Evolutionary conservation across 345 rosid species (phyloP), one percentile per base, ranked within the genome.

Genomic region (Citrus reticulata): DNA sequence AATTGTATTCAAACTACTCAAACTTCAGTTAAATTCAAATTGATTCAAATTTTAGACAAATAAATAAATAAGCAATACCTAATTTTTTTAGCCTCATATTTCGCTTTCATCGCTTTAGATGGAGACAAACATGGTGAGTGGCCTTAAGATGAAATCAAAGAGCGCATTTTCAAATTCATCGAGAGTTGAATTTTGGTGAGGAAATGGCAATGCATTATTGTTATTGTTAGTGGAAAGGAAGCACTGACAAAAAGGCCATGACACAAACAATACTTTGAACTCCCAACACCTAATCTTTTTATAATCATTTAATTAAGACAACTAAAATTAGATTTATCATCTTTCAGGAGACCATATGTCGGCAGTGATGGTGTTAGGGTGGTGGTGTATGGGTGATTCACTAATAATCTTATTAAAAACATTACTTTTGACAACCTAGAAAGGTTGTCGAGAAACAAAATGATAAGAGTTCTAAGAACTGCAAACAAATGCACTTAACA

Each of bases 71-170:
- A 11, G 2, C 51, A 46, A 4, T 46, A 3, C 1, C 17, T 46
- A 46, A 46, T 13, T 46, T 11, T 46, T 46, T 72, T 74, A 65
- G 85, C 86, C 89, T 78, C 79, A 49, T 76, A 75, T 86, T 84
- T 77, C 80, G 86, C 84, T 81, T 87, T 75, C 79, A 73, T 70
- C 14, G n/a, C 34, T 75, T 63, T 66, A 74, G 82, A 81, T 63
- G 77, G 84, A 73, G 81, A 87, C 84, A 86, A 69, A 81, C 90
- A 85, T 37, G 74, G 83, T 74, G 81, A 88, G 88, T 88, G 91
- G 92, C 79, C 87, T 80, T 76, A 83, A 81, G 46, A 86, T 69
- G 84, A 79, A 84, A 80, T 82, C 79, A 83, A 46, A 46, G 27
- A 9, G 24, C 9, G 22, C 13, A 27, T 6, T 4, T 49, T 30